Conservation (phyloP, 1,284 basidiomycete genomes). For the Abortiporus biennis region DNA sequence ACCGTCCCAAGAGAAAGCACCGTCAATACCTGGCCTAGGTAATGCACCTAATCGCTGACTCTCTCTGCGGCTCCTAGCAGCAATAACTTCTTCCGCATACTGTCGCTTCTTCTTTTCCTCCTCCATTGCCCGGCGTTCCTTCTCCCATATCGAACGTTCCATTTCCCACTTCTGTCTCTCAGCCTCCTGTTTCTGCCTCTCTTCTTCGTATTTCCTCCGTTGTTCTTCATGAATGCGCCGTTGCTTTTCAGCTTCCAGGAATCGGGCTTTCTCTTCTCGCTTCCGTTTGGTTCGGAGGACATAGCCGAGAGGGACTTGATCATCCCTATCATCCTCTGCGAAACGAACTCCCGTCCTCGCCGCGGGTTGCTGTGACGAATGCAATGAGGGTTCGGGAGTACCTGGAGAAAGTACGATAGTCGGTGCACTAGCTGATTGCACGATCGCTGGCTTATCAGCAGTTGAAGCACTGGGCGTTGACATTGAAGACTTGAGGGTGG, state of each 20-base stretch:
- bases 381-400: slow-evolving; percentile 7
- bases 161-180: slow-evolving; percentile 46
- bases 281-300: slow-evolving; percentile 62
- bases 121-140: slow-evolving; percentile 48
- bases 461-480: slow-evolving; percentile 11
- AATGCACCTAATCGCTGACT: slow-evolving; percentile 28
- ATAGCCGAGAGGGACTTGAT: slow-evolving; percentile 61
- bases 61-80: slow-evolving; percentile 57
- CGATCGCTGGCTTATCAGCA: slow-evolving; percentile 9
- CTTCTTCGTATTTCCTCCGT: slow-evolving; percentile 39
- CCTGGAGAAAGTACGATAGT: slow-evolving; percentile 10
- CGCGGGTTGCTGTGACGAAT: slow-evolving; percentile 4
- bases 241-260: slow-evolving; percentile 51
- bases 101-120: slow-evolving; percentile 48
- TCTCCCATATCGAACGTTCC: slow-evolving; percentile 48
- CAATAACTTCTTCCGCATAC: slow-evolving; percentile 56
- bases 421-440: background rate
- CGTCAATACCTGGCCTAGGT: slow-evolving; percentile 18
- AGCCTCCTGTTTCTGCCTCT: slow-evolving; percentile 37
- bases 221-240: slow-evolving; percentile 21
- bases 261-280: slow-evolving; percentile 64
- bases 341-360: slow-evolving; percentile 64
- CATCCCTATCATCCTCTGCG: slow-evolving; percentile 60
- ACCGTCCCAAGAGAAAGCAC: slow-evolving; percentile 19
- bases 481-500: slow-evolving; percentile 9